Evolutionary conservation across 1,139 yeast genomes (phyloP).

Genomic region (Scheffersomyces stambukii): DNA sequence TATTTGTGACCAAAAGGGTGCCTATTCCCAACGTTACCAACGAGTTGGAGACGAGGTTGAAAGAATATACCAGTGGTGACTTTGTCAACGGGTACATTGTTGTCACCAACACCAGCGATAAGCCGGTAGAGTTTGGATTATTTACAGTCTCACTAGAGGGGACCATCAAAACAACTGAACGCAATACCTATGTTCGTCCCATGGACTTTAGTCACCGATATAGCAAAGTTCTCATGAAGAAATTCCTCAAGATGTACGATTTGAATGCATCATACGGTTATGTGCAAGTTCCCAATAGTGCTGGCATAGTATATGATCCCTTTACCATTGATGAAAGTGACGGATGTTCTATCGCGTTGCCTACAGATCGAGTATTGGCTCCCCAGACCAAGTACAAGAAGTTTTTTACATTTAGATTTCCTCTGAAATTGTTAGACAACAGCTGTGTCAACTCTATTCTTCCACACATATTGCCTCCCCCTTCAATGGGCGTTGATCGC

Average conservation of each 20-base stretch:
- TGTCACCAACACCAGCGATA: slow-evolving; percentile 35
- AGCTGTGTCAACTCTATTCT: slow-evolving; percentile 51
- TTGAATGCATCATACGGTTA: slow-evolving; percentile 45
- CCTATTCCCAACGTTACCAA: slow-evolving; percentile 33
- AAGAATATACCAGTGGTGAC: slow-evolving; percentile 43
- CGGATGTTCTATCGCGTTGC: slow-evolving; percentile 48
- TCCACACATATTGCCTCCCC: slow-evolving; percentile 59
- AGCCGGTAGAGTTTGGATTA: slow-evolving; percentile 40
- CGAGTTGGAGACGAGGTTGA: slow-evolving; percentile 40
- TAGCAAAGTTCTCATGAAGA: slow-evolving; percentile 35
- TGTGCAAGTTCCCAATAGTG: slow-evolving; percentile 40
- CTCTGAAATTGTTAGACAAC: slow-evolving; percentile 52
- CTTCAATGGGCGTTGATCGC: slow-evolving; percentile 57
- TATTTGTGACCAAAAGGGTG: slow-evolving; percentile 38
- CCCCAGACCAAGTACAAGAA: slow-evolving; percentile 57
- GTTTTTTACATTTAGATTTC: slow-evolving; percentile 61
- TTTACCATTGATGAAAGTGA: slow-evolving; percentile 43
- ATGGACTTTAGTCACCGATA: slow-evolving; percentile 16
- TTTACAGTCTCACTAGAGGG: slow-evolving; percentile 48
- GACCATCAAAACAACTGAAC: slow-evolving; percentile 35
- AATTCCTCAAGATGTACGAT: slow-evolving; percentile 46
- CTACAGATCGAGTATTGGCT: slow-evolving; percentile 44
- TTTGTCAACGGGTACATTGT: slow-evolving; percentile 34
- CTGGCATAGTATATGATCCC: slow-evolving; percentile 48
- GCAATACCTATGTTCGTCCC: slow-evolving; percentile 14